Evolutionary conservation across 306 rosid genomes (phyloP), one percentile per base, ranked within the genome.

Genomic region (Acacia crassicarpa): DNA sequence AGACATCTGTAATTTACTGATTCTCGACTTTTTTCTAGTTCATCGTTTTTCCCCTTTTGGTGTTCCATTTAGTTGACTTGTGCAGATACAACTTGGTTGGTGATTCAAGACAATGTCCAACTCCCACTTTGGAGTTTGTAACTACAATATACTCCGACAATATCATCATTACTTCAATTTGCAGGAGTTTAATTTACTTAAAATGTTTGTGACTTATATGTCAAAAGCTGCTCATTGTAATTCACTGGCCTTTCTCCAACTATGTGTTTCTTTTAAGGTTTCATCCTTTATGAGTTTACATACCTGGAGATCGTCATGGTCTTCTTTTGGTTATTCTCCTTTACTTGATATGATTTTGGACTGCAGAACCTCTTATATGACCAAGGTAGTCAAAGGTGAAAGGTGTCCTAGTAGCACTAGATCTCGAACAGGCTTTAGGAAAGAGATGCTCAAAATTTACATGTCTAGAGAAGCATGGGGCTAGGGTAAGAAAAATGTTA

Each of bases 61-160:
- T 41, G 33, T 38, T 38, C 1, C 41, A 38, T 38, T 38, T 38
- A 38, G 8, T 68, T 75, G 69, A 48, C 54, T 72, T 22, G 70
- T 51, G 16, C 48, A 17, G 32, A 59, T 72, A n/a, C 27, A 40
- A 16, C 2, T 16, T 16, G 8, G 20, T 38, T 38, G 41, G 41
- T 38, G 8, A 6, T 38, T 49, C 56, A 49, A 49, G 16, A 49
- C 53, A 74, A 22, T 53, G 35, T 43, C 46, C 30, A 35, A 9
- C 69, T 80, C 56, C 35, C 58, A 19, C 32, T n/a, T 71, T 76
- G 45, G 38, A 10, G 51, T n/a, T 80, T 76, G 82, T 40, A 48
- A 62, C 67, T 77, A 61, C 48, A 54, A 67, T 61, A 56, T 48
- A 3, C 49, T 25, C 20, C 25, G 17, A 14, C 53, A 22, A 25